phyloP scores from a whole-genome alignment of 2,329 filamentous ascomycete species.

The Clonostachys solani region DNA sequence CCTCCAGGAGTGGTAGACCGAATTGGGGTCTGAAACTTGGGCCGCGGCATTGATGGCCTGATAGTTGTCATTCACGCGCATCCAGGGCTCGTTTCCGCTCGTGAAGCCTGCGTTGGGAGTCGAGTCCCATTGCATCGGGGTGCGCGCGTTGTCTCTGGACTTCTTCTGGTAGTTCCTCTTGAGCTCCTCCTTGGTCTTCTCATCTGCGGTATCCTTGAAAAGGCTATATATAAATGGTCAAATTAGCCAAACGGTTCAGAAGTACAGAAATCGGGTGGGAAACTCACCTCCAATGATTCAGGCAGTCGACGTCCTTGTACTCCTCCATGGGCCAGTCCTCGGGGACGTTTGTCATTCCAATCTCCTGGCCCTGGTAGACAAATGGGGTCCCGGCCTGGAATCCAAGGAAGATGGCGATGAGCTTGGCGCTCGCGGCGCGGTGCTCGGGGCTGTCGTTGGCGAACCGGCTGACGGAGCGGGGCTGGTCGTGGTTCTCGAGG shows the following conservation, averaged over 20 bases:
- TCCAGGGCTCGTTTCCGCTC: slow-evolving; percentile 56
- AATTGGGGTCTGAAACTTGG: slow-evolving; percentile 41
- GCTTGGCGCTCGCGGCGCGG: slow-evolving; percentile 48
- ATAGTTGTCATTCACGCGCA: slow-evolving; percentile 63
- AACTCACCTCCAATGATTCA: slow-evolving; percentile 43
- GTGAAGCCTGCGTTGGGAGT: slow-evolving; percentile 62
- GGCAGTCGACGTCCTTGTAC: slow-evolving; percentile 63
- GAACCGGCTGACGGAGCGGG: slow-evolving; percentile 54
- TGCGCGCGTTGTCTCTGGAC: slow-evolving; percentile 65
- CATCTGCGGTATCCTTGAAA: slow-evolving; percentile 30
- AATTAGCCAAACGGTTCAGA: background rate
- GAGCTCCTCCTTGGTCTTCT: slow-evolving; percentile 26
- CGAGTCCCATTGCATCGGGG: slow-evolving; percentile 69
- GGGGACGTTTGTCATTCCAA: slow-evolving; percentile 63
- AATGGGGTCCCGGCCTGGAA: slow-evolving; percentile 60
- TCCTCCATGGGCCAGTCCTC: slow-evolving; percentile 56
- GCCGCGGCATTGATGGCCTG: slow-evolving; percentile 55
- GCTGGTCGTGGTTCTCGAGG: slow-evolving; percentile 64
- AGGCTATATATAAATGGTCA: slow-evolving; percentile 15
- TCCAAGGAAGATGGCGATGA: slow-evolving; percentile 52
- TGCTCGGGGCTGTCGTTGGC: slow-evolving; percentile 42
- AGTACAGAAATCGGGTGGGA: background rate
- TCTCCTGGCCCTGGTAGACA: slow-evolving; percentile 67
- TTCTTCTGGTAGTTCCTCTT: slow-evolving; percentile 48
- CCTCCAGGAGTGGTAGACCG: slow-evolving; percentile 59